phyloP scores from a whole-genome alignment of 202 grass and related monocot species.

The Cymbopogon flexuosus region DNA sequence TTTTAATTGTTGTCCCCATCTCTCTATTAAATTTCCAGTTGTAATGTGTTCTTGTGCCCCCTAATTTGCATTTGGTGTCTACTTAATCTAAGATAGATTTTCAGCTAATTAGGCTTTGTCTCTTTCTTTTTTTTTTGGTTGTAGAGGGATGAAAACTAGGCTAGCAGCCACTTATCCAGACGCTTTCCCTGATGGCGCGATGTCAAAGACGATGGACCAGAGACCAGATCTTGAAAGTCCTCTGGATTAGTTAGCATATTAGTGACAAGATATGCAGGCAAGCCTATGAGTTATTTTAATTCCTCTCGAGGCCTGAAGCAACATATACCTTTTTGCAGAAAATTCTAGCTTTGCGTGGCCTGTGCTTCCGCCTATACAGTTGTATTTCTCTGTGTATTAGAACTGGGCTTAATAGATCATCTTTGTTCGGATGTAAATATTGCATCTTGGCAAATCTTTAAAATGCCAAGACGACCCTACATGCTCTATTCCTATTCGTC shows the following conservation, averaged over 20 bases:
- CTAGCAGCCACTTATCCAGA: slow-evolving; percentile 80
- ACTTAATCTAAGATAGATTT: not conserved
- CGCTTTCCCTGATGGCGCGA: slow-evolving; percentile 61
- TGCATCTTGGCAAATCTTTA: not conserved
- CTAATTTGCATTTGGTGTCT: not conserved
- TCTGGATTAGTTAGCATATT: slow-evolving; percentile 35
- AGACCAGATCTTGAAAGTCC: slow-evolving; percentile 81
- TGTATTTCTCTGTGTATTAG: not conserved
- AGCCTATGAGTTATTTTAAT: not conserved
- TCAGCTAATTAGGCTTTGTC: not conserved
- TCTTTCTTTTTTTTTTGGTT: not conserved
- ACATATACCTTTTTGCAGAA: not conserved
- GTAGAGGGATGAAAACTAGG: slow-evolving; percentile 73
- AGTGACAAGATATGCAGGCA: not conserved
- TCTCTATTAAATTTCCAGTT: not conserved
- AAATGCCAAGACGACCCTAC: too few relatives aligned
- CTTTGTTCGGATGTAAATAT: not conserved
- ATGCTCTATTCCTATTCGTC: not conserved
- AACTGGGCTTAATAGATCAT: not conserved
- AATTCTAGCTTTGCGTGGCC: not conserved
- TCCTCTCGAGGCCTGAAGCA: not conserved
- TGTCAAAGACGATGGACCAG: slow-evolving; percentile 54
- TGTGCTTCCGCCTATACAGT: not conserved
- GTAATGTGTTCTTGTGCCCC: not conserved
- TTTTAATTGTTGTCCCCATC: not conserved